Conservation (phyloP, 2,329 filamentous ascomycete genomes). For the Reticulascus tulasneorum region DNA sequence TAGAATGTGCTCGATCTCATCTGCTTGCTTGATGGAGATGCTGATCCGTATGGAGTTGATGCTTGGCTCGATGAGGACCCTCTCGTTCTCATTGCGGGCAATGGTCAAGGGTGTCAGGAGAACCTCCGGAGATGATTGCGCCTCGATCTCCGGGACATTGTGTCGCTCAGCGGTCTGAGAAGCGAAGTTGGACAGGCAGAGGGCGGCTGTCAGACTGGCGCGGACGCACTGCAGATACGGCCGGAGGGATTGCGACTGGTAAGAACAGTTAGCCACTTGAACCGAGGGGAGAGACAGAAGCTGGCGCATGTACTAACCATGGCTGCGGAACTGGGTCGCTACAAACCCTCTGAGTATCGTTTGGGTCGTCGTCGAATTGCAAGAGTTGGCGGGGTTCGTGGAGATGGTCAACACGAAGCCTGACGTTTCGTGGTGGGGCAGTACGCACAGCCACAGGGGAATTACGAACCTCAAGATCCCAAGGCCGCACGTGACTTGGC, state of each 20-base stretch:
- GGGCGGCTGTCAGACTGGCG: conserved; percentile 86
- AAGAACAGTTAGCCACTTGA: conserved; percentile 16
- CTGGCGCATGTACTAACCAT: conserved; percentile 6
- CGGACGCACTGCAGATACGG: conserved; percentile 96
- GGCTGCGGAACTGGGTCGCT: conserved; percentile 9
- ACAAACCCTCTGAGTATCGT: conserved; percentile 8
- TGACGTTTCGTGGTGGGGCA: conserved; percentile 30
- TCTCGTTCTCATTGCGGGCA: conserved; percentile 94
- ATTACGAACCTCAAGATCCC: too few relatives aligned
- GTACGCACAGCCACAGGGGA: conserved; percentile 12
- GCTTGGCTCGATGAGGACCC: conserved; percentile 91
- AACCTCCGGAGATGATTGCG: conserved; percentile 86
- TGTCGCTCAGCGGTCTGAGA: conserved; percentile 95
- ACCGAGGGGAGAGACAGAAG: background rate
- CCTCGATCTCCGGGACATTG: conserved; percentile 97
- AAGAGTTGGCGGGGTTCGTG: conserved; percentile 14
- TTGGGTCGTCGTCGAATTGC: conserved; percentile 2
- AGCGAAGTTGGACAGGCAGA: conserved; percentile 94
- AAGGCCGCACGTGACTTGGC: too few relatives aligned
- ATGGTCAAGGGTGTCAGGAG: conserved; percentile 87
- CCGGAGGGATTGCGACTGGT: conserved; percentile 88
- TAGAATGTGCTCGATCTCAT: conserved; percentile 96
- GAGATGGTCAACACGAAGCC: conserved; percentile 22
- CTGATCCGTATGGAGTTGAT: conserved; percentile 96
- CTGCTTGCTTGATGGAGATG: conserved; percentile 99